Base-by-base conservation (phyloP, 1,284 basidiomycete genomes). In the Ceratobasidium sp. region DNA sequence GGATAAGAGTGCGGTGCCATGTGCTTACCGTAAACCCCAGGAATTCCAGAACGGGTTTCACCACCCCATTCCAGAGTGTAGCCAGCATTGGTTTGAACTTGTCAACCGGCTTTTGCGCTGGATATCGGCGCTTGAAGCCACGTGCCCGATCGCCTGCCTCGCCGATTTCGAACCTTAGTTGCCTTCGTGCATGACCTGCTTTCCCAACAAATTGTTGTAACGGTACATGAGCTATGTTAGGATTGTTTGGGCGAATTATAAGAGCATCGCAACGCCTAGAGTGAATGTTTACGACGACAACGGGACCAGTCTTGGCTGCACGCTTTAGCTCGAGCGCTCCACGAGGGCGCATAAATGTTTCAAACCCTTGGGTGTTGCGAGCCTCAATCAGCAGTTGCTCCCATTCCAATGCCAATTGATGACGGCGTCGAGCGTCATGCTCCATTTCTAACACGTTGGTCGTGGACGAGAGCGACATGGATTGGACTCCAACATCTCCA, bases 241-340 rank as follows among this genome's bases (percentile, higher is more conserved):
- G 35, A 5, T 6, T 3, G 15, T 60, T 45, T 4, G 68, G 50
- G 13, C 40, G 68, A 50, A 73, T 71, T n/a, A 76, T 69, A 29
- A 79, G 68, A 10, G 77, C 78, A 73, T 79, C 78, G 58, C 76
- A 75, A 8, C 74, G 72, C 12, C 67, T 58, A 10, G 60, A 43
- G 53, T 72, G 62, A 17, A 71, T 73, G 67, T 78, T 79, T 20
- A 80, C 60, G 29, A 79, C 57, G 31, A 79, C 75, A 20, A 80
- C 71, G 4, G 77, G 76, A 1, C 79, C 78, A 34, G 73, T 27
- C 25, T 56, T 43, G n/a, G 77, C 74, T 34, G 76, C 72, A 25
- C 72, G 29, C 35, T 53, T 68, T 4, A 76, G 72, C 15, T 67
- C 54, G 2, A 55, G 62, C 45, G 71, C 72, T 32, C 50, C 56